Evolutionary conservation across 768 basidiomycete species (phyloP).

Genomic region (Pleurotus tuoliensis): DNA sequence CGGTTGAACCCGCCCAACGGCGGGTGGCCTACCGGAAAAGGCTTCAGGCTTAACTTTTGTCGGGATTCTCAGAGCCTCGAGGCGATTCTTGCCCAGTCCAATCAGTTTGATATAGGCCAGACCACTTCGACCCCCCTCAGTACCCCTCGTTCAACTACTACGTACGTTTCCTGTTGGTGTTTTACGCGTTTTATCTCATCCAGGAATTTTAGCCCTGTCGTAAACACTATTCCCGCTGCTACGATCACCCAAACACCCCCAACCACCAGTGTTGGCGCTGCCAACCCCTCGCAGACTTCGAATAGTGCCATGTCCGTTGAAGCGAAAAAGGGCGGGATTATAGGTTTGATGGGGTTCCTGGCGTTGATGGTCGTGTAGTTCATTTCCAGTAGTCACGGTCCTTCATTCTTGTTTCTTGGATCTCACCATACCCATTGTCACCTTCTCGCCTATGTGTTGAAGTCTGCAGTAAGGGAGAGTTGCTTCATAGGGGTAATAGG

Average conservation of each 20-base stretch:
- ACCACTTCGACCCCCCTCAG: slow-evolving; percentile 12
- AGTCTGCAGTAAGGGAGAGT: no score
- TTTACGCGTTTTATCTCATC: neutral
- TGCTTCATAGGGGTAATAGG: no score
- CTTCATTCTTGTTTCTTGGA: no score
- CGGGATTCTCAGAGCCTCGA: slow-evolving; percentile 38
- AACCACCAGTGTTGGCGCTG: neutral
- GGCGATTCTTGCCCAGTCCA: slow-evolving; percentile 70
- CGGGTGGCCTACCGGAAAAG: slow-evolving; percentile 61
- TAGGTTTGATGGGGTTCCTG: neutral
- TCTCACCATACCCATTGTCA: no score
- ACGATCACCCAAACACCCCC: neutral
- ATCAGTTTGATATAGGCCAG: slow-evolving; percentile 45
- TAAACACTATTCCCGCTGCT: neutral
- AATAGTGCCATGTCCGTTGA: neutral
- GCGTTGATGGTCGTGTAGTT: neutral
- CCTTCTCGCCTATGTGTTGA: no score
- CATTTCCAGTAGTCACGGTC: no score
- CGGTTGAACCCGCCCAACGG: slow-evolving; percentile 51
- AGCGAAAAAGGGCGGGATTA: neutral
- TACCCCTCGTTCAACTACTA: slow-evolving; percentile 19
- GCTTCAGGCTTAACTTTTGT: slow-evolving; percentile 74
- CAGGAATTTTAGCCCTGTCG: neutral
- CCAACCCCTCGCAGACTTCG: neutral
- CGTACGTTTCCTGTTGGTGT: neutral